Base-by-base conservation (phyloP, 164 flowering plant species). In the Buxus sempervirens region DNA sequence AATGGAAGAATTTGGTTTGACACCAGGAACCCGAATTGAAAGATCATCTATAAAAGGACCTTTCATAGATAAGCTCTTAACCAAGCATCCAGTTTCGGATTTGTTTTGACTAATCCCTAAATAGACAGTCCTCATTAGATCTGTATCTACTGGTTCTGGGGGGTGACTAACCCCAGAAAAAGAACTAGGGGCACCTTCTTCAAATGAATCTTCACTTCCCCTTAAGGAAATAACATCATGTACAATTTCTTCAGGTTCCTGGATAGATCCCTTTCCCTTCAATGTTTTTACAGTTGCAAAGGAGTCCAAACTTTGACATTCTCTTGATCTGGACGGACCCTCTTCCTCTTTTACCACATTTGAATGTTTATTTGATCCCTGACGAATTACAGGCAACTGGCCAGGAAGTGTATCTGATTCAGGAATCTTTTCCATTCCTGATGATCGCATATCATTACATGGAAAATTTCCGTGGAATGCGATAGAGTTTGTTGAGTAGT, bases 121-220 rank as follows among this genome's bases (percentile, higher is more conserved):
- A 68, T 78, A 82, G 3, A 86, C 84, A 0, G 86, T 77, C 66
- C 67, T 82, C 80, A 84, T 82, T 55, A 72, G 67, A 78, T 86
- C 84, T 0, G 70, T 82, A 64, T 86, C 90, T 28, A 81, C 75
- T n/a, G 90, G 90, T 53, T 86, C 90, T 21, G 82, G 85, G 16
- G 90, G 90, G 68, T 86, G 90, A 78, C 88, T 84, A 51, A 74
- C 90, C 63, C 90, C 90, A 58, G 81, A 68, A 41, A 86, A 86
- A 42, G 84, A 81, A 66, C 73, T 70, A 54, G 82, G 76, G 36
- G 78, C 82, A 69, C 71, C 80, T 49, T 86, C 90, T 21, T 82
- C 86, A 38, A 77, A 67, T 27, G 80, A 77, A 71, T 77, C 83
- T 42, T 60, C 69, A 58, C 84, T 77, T 19, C 80, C 80, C 54